Percentiles rank a stretch among this genome's conserved stretches.
Evolutionary conservation across 1,139 yeast genomes (phyloP).

Genomic region (Pichia sp.): DNA sequence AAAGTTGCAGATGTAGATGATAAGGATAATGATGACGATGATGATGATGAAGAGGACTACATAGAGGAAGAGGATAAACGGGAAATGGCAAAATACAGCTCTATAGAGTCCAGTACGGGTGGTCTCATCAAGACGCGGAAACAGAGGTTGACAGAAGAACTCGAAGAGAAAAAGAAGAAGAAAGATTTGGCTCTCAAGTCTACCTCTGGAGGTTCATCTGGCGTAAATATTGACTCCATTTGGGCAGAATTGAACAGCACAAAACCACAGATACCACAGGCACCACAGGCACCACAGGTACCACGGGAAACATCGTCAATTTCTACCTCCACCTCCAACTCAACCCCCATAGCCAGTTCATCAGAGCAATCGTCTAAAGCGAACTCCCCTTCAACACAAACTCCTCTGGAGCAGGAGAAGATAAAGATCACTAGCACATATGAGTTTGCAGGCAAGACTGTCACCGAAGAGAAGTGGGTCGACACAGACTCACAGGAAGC

Average conservation of each 20-base stretch:
- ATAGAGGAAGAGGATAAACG: conserved; percentile 27
- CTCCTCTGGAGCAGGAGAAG: conserved; percentile 1
- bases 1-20: conserved; percentile 7
- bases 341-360: not conserved
- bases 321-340: not conserved
- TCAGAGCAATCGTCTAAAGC: not conserved
- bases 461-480: conserved; percentile 73
- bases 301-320: no score
- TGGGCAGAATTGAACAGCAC: conserved; percentile 46
- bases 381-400: not conserved
- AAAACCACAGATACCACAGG: not conserved
- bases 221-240: conserved; percentile 41
- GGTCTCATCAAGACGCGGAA: conserved; percentile 52
- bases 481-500: conserved; percentile 80
- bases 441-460: conserved; percentile 82
- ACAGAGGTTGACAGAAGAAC: conserved; percentile 40
- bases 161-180: conserved; percentile 24
- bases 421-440: conserved; percentile 71
- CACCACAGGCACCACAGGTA: no score
- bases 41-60: conserved; percentile 17
- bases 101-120: conserved; percentile 43
- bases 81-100: conserved; percentile 32
- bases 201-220: conserved; percentile 8
- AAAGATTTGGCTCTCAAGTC: not conserved
- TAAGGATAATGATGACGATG: conserved; percentile 23